Percentiles rank a stretch among this genome's conserved stretches.
phyloP scores from a whole-genome alignment of 2,329 filamentous ascomycete genomes.

The Arthroderma uncinatum region DNA sequence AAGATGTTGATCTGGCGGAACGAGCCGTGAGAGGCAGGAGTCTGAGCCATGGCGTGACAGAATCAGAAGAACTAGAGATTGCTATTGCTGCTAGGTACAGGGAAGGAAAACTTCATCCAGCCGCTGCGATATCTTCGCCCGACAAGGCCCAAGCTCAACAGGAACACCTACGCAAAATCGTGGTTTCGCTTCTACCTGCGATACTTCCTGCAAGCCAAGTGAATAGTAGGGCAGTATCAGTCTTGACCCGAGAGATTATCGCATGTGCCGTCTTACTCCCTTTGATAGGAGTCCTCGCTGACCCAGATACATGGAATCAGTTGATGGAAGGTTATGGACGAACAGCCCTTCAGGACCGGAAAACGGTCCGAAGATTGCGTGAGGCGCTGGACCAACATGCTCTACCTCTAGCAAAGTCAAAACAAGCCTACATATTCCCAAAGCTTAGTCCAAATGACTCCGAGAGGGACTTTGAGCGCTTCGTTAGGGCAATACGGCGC shows the following conservation, averaged over 20 bases:
- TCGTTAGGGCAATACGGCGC: constrained; percentile 78
- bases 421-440: constrained; percentile 59
- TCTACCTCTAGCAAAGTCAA: constrained; percentile 59
- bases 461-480: constrained; percentile 87
- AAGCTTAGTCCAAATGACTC: constrained; percentile 71
- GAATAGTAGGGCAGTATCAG: constrained; percentile 67
- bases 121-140: constrained; percentile 69
- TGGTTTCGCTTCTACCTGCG: constrained; percentile 59
- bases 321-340: constrained; percentile 81
- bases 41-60: constrained; percentile 78
- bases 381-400: constrained; percentile 91
- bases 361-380: constrained; percentile 81
- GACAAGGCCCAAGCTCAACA: constrained; percentile 80
- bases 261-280: constrained; percentile 82
- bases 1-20: constrained; percentile 84
- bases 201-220: constrained; percentile 64
- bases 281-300: constrained; percentile 64
- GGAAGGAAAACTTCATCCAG: constrained; percentile 77
- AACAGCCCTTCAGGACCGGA: constrained; percentile 83
- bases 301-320: constrained; percentile 97
- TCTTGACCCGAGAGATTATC: constrained; percentile 79
- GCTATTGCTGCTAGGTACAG: constrained; percentile 92
- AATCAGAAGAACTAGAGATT: constrained; percentile 89
- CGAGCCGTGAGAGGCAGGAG: constrained; percentile 74
- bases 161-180: constrained; percentile 70